Evolutionary conservation across 805 yeast genomes (phyloP).

Genomic region (Saturnispora sekii): DNA sequence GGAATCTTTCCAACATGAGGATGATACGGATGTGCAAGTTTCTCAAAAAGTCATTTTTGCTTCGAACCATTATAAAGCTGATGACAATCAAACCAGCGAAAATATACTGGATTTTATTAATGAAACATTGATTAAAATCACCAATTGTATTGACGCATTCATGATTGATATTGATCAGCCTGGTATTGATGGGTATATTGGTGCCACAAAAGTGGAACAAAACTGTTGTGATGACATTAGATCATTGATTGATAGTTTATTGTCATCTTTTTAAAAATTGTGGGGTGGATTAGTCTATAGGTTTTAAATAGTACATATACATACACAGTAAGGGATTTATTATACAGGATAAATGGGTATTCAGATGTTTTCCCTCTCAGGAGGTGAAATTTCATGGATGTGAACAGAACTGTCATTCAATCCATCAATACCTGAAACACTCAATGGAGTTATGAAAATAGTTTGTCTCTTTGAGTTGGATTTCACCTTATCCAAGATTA

Average conservation of each 20-base stretch:
- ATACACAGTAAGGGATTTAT: background rate
- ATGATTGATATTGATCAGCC: background rate
- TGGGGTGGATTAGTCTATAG: background rate
- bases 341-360: background rate
- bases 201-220: conserved; percentile 8
- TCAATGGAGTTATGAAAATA: conserved; percentile 90
- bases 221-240: conserved; percentile 15
- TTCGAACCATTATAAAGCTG: background rate
- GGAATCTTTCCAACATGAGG: background rate
- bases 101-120: background rate
- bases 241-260: conserved; percentile 2
- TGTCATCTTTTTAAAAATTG: background rate
- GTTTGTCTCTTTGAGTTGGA: conserved; percentile 68
- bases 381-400: conserved; percentile 50
- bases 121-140: conserved; percentile 2
- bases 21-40: conserved; percentile 3
- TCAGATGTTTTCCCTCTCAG: conserved; percentile 19
- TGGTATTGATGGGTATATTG: conserved; percentile 8
- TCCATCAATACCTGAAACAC: conserved; percentile 63
- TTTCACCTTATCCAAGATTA: conserved; percentile 61
- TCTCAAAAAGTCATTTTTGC: conserved; percentile 8
- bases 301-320: background rate
- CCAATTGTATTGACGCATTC: background rate
- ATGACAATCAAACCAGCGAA: conserved; percentile 3
- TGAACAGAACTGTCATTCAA: conserved; percentile 42